These are phyloP conservation scores for Cladosporium oxysporum DNA, from an alignment of 2,329 filamentous ascomycete genomes.

Conservation along the genomic window DNA sequence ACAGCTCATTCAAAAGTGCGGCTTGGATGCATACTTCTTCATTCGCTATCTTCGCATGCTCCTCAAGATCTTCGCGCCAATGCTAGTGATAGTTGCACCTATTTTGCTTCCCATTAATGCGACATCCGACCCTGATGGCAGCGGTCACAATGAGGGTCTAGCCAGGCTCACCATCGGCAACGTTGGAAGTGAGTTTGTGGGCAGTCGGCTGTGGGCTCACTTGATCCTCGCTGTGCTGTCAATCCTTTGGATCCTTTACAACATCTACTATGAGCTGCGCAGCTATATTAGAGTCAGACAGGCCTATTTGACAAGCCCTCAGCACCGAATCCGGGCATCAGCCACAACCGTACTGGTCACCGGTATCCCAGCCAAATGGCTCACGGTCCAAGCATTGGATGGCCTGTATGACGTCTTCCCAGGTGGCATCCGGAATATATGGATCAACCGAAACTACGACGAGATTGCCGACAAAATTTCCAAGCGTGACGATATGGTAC, in stretches of 20 bases:
- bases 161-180: constrained; percentile 89
- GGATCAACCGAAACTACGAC: constrained; percentile 90
- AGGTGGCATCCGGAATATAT: constrained; percentile 91
- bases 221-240: constrained; percentile 75
- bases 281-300: constrained; percentile 93
- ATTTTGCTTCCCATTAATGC: constrained; percentile 85
- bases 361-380: constrained; percentile 87
- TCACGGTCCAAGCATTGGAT: constrained; percentile 76
- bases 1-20: constrained; percentile 92
- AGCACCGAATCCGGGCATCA: constrained; percentile 89
- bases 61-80: constrained; percentile 86
- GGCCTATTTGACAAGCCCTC: constrained; percentile 89
- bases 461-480: constrained; percentile 82
- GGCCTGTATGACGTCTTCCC: constrained; percentile 94
- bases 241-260: constrained; percentile 79
- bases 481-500: constrained; percentile 69
- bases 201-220: constrained; percentile 77
- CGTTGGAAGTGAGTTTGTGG: constrained; percentile 64
- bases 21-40: constrained; percentile 96
- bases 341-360: constrained; percentile 94
- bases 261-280: constrained; percentile 82
- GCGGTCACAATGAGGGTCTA: constrained; percentile 56
- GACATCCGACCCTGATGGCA: constrained; percentile 52
- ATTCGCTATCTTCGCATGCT: constrained; percentile 84
- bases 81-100: constrained; percentile 75